Base-by-base conservation (phyloP, 139 green algal genomes). In the Micromonas commoda region DNA sequence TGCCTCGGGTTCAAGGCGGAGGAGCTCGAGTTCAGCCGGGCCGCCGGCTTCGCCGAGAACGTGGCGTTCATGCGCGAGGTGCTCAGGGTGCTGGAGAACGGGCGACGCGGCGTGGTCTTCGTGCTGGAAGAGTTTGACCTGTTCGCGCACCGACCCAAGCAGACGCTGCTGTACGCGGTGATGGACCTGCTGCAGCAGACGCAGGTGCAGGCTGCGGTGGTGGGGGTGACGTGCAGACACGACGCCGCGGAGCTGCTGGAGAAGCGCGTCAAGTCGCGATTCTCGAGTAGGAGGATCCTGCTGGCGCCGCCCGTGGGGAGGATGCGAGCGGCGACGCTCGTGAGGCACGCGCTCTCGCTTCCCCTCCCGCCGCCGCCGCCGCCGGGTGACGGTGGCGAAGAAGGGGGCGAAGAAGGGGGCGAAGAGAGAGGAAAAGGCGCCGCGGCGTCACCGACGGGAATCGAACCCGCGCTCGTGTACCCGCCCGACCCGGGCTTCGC, bases 71-170 rank as follows among this genome's bases (percentile, higher is more conserved):
- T 82, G 53, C 53, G 23, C 32, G 78, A 79, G 39, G 52, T 71
- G 32, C 54, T 82, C 20, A 52, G 28, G 21, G 45, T 80, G 28
- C 38, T 73, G 16, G 52, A 76, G 33, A 37, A 28, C 26, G 68
- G 33, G 9, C 52, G 70, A 20, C 76, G 76, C 29, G 63, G 19
- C 23, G 71, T 73, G 34, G 77, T 84, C 20, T 84, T 84, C 76
- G 68, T 84, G 13, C 67, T 84, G 38, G 80, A 84, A 3, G 74
- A 81, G n/a, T 74, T 84, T 21, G 80, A 84, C 39, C 39, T 81
- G 21, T 84, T 82, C 52, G 35, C 78, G 28, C 31, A 32, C n/a
- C 26, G 39, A 53, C 9, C 64, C 5, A 85, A 85, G 68, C 81
- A 86, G 73, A 75, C 60, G 21, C 28, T 86, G n/a, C 64, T 86